Evolutionary conservation across 345 rosid genomes (phyloP).

Genomic region (Noccaea caerulescens): DNA sequence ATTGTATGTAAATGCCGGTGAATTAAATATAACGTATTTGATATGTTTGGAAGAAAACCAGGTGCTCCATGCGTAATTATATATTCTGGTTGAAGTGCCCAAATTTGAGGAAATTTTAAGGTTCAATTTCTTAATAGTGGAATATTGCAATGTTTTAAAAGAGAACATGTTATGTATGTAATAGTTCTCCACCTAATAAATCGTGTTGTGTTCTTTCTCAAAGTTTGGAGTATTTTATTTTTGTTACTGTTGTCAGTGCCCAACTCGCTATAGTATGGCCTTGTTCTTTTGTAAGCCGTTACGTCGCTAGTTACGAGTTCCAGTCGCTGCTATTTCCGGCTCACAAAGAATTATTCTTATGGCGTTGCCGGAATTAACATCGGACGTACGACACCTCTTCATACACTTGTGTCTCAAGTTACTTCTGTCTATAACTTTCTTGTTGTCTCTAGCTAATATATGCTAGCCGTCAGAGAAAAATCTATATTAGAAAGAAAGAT

Average conservation of each 20-base stretch:
- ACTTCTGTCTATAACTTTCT: no score
- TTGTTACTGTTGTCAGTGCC: not conserved
- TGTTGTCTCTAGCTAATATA: no score
- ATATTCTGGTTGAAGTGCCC: constrained; percentile 5
- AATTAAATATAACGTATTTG: constrained; percentile 1
- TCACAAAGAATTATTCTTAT: no score
- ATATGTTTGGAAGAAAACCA: not conserved
- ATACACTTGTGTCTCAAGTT: no score
- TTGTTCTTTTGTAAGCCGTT: no score
- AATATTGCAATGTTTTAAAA: constrained; percentile 3
- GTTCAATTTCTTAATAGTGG: not conserved
- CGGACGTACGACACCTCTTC: no score
- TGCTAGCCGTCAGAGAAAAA: no score
- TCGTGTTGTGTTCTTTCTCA: not conserved
- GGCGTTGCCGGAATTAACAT: no score
- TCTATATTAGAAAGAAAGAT: no score
- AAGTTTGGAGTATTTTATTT: not conserved
- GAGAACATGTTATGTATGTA: not conserved
- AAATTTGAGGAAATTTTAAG: constrained; percentile 19
- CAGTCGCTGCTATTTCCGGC: no score
- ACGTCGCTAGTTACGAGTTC: no score
- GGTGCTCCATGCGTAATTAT: not conserved
- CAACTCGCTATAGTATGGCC: not conserved
- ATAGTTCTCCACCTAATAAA: not conserved
- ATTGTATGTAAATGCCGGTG: constrained; percentile 23